Percentiles rank a stretch among this genome's conserved stretches.
Evolutionary conservation across 1,284 basidiomycete species (phyloP).

Genomic region (Prillingera fragicola): DNA sequence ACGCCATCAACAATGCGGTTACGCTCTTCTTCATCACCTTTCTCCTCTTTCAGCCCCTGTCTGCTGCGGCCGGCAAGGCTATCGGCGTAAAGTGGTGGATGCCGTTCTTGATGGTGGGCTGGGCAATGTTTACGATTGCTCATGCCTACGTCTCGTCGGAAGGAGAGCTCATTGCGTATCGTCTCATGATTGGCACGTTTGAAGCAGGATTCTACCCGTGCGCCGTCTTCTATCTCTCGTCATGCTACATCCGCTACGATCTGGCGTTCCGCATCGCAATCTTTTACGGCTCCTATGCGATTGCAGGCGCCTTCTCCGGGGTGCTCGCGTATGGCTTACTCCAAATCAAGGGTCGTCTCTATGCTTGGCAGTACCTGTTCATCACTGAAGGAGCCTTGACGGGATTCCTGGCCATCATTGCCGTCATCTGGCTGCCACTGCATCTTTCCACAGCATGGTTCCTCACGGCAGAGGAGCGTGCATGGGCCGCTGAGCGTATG

Average conservation of each 20-base stretch:
- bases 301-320: constrained; percentile 40
- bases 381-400: constrained; percentile 51
- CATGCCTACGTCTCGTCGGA: constrained; percentile 17
- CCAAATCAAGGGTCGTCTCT: constrained; percentile 48
- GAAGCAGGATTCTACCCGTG: constrained; percentile 13
- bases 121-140: constrained; percentile 20
- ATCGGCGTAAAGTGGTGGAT: constrained; percentile 16
- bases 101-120: constrained; percentile 19
- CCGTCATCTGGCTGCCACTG: no score
- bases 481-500: no score
- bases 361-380: constrained; percentile 53
- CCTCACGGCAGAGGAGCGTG: no score
- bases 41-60: constrained; percentile 10
- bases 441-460: no score
- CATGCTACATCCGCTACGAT: constrained; percentile 53
- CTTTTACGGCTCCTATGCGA: constrained; percentile 47
- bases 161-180: constrained; percentile 6
- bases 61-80: constrained; percentile 13
- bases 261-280: constrained; percentile 53
- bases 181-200: constrained; percentile 11
- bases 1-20: constrained; percentile 14
- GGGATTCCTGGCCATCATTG: constrained; percentile 48
- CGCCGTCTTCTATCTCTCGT: constrained; percentile 15
- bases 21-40: constrained; percentile 18
- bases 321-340: constrained; percentile 52